Evolutionary conservation across 2,329 filamentous ascomycete species (phyloP), one percentile per base, ranked within the genome.

Genomic region (Mariannaea sp.): DNA sequence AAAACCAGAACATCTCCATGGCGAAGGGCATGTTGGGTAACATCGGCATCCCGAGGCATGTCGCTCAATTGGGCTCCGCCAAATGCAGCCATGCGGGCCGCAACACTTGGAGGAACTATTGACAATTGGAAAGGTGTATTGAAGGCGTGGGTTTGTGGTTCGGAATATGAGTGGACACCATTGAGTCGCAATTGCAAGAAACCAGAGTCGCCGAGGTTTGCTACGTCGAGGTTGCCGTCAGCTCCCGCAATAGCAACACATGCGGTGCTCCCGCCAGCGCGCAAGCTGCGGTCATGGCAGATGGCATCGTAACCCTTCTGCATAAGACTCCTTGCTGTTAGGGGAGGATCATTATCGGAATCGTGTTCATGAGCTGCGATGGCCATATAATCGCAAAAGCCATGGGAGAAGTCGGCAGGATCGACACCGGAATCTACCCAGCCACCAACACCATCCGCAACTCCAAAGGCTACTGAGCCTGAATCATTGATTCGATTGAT

Each of bases 81-180:
- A 70, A 96, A 97, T 22, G 90, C 84, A 10, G 86, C 84, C 65
- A 92, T 88, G 65, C 94, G 89, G 17, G 85, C 83, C 51, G 91
- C 82, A 73, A 96, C 87, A 63, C 83, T 84, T 3, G 88, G 83
- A 1, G 94, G 93, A 7, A 97, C 87, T 47, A 96, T 86, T 48
- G 91, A 93, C 33, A 99, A 82, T 72, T 99, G 94, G 69, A 90
- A 99, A 0, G 94, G 94, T 0, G 94, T 97, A 73, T 99, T 99
- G 81, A 99, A 99, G 36, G 88, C 92, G 71, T 99, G 94, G 1
- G 92, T 97, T 73, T 99, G 94, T 19, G 91, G 88, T 41, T 86
- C 83, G 2, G 92, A 96, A 68, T 86, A 87, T 50, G 88, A 83
- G 70, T 94, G 88, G 26, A 99, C 89, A 12, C 89, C 90, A 62